Evolutionary conservation across 805 yeast genomes (phyloP), one percentile per base, ranked within the genome.

Genomic region (Vanderwaltozyma verrucispora): DNA sequence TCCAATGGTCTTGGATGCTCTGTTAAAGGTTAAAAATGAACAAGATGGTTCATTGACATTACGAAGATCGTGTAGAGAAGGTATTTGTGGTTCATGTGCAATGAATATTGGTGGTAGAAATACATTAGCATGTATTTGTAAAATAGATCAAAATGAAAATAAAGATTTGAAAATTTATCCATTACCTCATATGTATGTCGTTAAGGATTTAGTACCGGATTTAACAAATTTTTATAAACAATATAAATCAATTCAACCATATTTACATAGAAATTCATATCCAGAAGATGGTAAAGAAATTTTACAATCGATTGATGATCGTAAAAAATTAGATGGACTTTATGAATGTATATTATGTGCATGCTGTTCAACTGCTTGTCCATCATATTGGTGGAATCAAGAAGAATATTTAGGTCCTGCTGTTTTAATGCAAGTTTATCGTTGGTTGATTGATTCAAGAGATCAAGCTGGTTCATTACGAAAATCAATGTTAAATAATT

Each of bases 311-410:
- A 74, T 85, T 47, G 94, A 71, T 48, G 98, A 92, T 69, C 80
- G 98, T 68, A 85, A 81, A 67, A 92, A 92, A 69, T 74, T 89
- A 59, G 97, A 92, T 63, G 98, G 98, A 40, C 68, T 92, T 50
- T 89, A 89, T 69, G 97, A 89, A 69, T 89, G 98, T 72, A 89
- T 89, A 55, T 71, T 89, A 60, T 89, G 98, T 71, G 98, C 98
- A 10, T 88, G 98, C 69, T 89, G 98, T 67, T 88, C 96, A 26
- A 92, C 98, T 36, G 80, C 97, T 15, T 92, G 98, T 71, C 98
- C 98, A 38, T 88, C 97, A 3, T 92, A 92, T 75, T 92, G 98
- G 98, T 92, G 98, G 98, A 92, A 92, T 69, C 95, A 86, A 69
- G 95, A 88, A 67, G 94, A 92, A 71, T 92, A 92, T 68, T 71